Base-by-base conservation (phyloP, 2,329 filamentous ascomycete genomes). In the Dothistroma septosporum region DNA sequence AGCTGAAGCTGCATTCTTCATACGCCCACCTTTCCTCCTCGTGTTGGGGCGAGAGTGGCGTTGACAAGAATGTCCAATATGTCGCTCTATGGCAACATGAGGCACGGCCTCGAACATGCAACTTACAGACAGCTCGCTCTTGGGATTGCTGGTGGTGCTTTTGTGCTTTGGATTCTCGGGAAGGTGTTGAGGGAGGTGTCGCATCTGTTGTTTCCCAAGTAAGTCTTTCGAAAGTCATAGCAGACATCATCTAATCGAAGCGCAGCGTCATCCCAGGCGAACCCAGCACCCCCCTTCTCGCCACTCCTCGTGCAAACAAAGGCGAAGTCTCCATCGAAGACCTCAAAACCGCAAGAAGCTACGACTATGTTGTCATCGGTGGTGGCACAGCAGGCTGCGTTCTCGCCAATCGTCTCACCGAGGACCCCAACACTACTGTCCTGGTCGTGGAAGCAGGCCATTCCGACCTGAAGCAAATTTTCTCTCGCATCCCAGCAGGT, bases 311-410 rank as follows among this genome's bases (percentile, higher is more conserved):
- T 31, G 55, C 55, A 2, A 62, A 58, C 32, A 52, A 33, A 21
- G 55, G 47, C 44, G 58, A 57, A 14, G 58, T 48, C 24, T 46
- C 57, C 9, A 53, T 55, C 24, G 53, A 59, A 47, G 61, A 64
- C 44, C 33, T 62, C 5, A 33, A 49, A 6, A 63, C 58, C 33
- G 55, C 59, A n/a, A 53, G 46, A 24, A 53, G 64, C n/a, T 70
- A 68, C 55, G 70, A 72, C 64, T 73, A 69, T 37, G 55, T 73
- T 22, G 64, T 72, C 12, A 61, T 72, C n/a, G 70, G 70, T 7
- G 66, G 65, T 21, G 70, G 71, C 5, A 68, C 70, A 11, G 69
- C 68, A 47, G 70, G 70, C 28, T 66, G 69, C 19, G 67, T 69
- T n/a, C 65, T 73, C n/a, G 70, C 70, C 0, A 66, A 64, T 50